phyloP scores from a whole-genome alignment of 495 filamentous ascomycete species.

The Lichenothelia convexa region DNA sequence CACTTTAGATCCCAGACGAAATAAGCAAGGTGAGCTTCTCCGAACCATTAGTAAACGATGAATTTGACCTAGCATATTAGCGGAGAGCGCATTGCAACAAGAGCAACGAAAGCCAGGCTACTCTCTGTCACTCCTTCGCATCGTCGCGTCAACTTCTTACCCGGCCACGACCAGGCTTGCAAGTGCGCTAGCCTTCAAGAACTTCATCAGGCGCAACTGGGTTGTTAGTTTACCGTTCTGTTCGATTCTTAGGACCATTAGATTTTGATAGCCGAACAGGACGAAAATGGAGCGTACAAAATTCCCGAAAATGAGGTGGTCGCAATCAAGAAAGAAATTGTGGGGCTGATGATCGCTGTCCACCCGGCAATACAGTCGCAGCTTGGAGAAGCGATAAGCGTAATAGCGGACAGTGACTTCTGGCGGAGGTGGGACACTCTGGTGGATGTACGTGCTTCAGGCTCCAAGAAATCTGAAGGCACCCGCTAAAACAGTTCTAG shows the following conservation, averaged over 20 bases:
- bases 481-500: constrained; percentile 17
- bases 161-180: constrained; percentile 64
- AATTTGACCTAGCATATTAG: constrained; percentile 28
- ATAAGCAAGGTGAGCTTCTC: constrained; percentile 59
- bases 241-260: constrained; percentile 3
- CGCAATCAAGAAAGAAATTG: constrained; percentile 82
- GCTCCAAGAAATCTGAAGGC: background rate
- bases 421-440: constrained; percentile 89
- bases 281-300: constrained; percentile 85
- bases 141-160: constrained; percentile 54
- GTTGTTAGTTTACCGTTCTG: constrained; percentile 30
- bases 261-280: constrained; percentile 23
- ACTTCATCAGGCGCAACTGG: constrained; percentile 86
- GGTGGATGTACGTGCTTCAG: constrained; percentile 43
- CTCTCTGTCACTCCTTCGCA: constrained; percentile 70
- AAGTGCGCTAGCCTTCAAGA: constrained; percentile 94
- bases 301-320: constrained; percentile 59
- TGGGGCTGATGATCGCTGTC: constrained; percentile 89
- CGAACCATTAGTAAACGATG: background rate
- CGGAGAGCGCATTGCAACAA: constrained; percentile 56
- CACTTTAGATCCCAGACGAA: constrained; percentile 66
- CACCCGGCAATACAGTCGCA: constrained; percentile 76
- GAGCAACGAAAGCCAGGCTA: constrained; percentile 69
- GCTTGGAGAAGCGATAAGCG: constrained; percentile 86
- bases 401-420: constrained; percentile 96